Base-by-base conservation (phyloP, 306 rosid genomes). In the Castanea sativa region DNA sequence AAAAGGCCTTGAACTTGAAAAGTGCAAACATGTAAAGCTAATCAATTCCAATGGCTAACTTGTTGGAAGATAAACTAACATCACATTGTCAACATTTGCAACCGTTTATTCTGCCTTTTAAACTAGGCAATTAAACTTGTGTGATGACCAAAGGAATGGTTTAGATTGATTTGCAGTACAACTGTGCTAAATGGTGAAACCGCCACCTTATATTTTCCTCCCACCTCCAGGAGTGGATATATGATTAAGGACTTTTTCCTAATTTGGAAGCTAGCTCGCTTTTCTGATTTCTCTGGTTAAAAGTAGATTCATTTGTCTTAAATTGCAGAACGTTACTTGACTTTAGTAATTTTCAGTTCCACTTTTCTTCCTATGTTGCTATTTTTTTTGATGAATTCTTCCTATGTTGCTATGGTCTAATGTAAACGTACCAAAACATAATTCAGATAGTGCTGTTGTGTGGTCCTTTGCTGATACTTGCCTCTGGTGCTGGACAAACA, bases 221-320 rank as follows among this genome's bases (percentile, higher is more conserved):
- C 11, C 19, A 58, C 64, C 23, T 9, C 49, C 29, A 75, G 76
- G 64, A 25, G 30, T 21, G 21, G n/a, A 56, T 45, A 56, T 43
- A 73, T 55, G 60, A 58, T 55, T 68, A 57, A 57, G 70, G 20
- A 56, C 45, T 33, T 73, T 78, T 78, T 67, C 29, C 78, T 41
- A 15, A 68, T 45, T 73, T 20, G 79, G 73, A 67, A 82, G 78
- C 32, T 69, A 33, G 56, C 33, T 52, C 51, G 29, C 38, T 51
- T 61, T 63, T 41, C 45, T 41, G 45, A 41, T 8, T 52, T 49
- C 18, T n/a, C 81, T 15, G 16, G 21, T 21, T n/a, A 45, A 35
- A 57, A 57, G 69, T 19, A 32, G 69, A n/a, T 73, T 68, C 53
- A 55, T 33, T 23, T 61, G 59, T 67, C 74, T 68, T 68, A 35